A percentile compares a stretch with the other conserved stretches of the same genome.
Conservation (phyloP, 1,284 basidiomycete genomes). For the Fereydounia khargensis region DNA sequence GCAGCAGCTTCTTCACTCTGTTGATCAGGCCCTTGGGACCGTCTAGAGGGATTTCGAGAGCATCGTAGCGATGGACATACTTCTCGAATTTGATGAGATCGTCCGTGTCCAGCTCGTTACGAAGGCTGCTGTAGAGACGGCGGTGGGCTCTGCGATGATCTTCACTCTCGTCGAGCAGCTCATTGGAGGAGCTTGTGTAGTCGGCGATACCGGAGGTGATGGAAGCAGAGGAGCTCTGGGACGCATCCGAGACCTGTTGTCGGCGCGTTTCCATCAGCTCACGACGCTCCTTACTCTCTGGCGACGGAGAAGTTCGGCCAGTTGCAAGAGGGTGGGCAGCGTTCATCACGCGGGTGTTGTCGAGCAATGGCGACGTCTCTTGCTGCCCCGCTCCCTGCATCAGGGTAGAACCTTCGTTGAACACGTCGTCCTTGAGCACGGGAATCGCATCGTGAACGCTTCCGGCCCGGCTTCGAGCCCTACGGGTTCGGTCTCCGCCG, state of each 20-base stretch:
- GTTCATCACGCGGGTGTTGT: background rate
- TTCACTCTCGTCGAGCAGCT: background rate
- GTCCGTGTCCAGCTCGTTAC: conserved; percentile 27
- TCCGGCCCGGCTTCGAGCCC: conserved; percentile 33
- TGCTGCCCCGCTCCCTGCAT: no score
- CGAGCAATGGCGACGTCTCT: background rate
- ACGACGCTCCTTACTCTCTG: background rate
- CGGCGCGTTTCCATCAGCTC: background rate
- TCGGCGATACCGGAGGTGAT: background rate
- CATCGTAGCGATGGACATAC: conserved; percentile 49
- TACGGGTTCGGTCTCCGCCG: conserved; percentile 6
- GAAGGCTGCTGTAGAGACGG: conserved; percentile 39
- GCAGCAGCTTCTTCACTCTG: conserved; percentile 43
- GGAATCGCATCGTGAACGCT: conserved; percentile 50
- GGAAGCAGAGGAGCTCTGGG: background rate
- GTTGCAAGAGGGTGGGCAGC: background rate
- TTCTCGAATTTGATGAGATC: conserved; percentile 45
- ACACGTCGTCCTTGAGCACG: conserved; percentile 42
- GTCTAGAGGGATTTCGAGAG: conserved; percentile 44
- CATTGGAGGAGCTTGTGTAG: background rate
- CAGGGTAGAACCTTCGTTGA: conserved; percentile 15
- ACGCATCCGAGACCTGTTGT: background rate
- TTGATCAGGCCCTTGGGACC: conserved; percentile 45
- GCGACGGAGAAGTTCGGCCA: background rate
- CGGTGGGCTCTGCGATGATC: conserved; percentile 14